These are phyloP conservation scores for Aleurites moluccanus DNA, from an alignment of 441 rosid genomes.

Conservation along the genomic window DNA sequence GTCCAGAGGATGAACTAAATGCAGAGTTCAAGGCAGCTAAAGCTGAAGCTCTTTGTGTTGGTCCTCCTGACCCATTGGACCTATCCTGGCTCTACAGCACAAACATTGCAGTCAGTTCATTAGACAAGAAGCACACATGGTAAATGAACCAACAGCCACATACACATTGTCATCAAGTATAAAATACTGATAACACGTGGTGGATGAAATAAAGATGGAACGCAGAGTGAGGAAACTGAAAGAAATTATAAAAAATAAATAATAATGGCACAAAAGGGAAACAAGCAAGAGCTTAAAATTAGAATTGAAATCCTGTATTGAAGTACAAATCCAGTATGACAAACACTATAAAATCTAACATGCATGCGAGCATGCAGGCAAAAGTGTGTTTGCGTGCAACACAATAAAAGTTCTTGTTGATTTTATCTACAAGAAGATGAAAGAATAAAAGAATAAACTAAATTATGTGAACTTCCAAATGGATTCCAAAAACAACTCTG, in stretches of 20 bases:
- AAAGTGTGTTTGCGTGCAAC: background rate
- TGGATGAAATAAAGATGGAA: background rate
- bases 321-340: no score
- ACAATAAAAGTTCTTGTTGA: background rate
- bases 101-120: conserved; percentile 16
- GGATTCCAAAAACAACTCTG: background rate
- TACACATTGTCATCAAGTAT: background rate
- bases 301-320: background rate
- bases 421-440: background rate
- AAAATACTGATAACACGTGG: background rate
- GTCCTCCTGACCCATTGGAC: conserved; percentile 68
- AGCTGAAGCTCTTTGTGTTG: conserved; percentile 97
- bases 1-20: conserved; percentile 57
- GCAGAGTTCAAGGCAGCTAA: conserved; percentile 92
- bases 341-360: background rate
- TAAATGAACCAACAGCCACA: background rate
- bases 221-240: background rate
- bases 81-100: conserved; percentile 54
- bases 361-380: background rate
- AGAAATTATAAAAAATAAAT: background rate
- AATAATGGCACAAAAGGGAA: background rate
- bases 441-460: background rate
- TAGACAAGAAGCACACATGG: conserved; percentile 9
- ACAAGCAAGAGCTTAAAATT: background rate
- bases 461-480: background rate